Conservation (phyloP, 306 rosid genomes). For the Notholithocarpus densiflorus region DNA sequence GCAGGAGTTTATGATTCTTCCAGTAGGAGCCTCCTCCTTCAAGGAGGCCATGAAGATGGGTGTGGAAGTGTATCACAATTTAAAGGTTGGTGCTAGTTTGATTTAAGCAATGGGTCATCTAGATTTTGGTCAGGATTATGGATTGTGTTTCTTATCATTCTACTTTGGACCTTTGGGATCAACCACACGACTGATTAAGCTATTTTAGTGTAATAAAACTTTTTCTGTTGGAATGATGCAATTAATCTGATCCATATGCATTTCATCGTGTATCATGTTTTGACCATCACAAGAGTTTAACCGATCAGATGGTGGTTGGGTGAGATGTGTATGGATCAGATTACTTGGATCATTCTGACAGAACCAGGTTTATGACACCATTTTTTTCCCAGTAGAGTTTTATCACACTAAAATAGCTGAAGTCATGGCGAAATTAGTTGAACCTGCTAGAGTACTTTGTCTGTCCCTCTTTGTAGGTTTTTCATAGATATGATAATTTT, state of each 20-base stretch:
- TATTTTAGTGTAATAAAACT: not conserved
- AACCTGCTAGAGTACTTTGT: not conserved
- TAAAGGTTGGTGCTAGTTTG: constrained; percentile 56
- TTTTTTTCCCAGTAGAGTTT: too few relatives aligned
- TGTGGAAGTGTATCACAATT: constrained; percentile 91
- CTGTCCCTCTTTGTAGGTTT: not conserved
- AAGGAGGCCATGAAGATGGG: constrained; percentile 99
- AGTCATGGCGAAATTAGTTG: not conserved
- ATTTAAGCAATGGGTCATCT: not conserved
- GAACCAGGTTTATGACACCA: too few relatives aligned
- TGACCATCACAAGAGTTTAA: not conserved
- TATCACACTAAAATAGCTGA: too few relatives aligned
- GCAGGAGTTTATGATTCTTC: constrained; percentile 99
- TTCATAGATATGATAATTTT: not conserved
- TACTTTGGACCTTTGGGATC: constrained; percentile 10
- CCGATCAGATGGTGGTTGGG: not conserved
- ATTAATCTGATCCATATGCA: not conserved
- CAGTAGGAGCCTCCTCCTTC: constrained; percentile 89
- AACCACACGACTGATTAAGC: not conserved
- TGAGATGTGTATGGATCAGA: too few relatives aligned
- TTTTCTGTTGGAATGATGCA: not conserved
- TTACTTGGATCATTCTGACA: too few relatives aligned
- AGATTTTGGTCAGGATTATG: not conserved
- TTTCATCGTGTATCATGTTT: not conserved
- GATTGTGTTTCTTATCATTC: not conserved